Evolutionary conservation across 2,329 filamentous ascomycete species (phyloP), one percentile per base, ranked within the genome.

Genomic region (Neofusicoccum laricinum): DNA sequence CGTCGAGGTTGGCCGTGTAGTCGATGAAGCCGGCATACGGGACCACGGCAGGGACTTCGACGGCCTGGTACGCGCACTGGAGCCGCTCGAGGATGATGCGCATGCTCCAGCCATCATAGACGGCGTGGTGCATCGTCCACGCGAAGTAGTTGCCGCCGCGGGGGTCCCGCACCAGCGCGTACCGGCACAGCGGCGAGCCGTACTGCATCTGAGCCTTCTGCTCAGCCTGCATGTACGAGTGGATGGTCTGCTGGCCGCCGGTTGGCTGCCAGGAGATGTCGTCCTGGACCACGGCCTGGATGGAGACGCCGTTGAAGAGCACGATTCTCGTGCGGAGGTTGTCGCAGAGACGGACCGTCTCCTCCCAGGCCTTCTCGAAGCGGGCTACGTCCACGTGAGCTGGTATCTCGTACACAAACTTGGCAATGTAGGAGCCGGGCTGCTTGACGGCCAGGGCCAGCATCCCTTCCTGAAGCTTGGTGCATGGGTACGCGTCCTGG

Each of bases 401-500:
- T 11, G 71, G 71, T 21, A 79, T 67, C 3, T 68, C 67, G 19
- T 40, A 34, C 30, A 57, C 51, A 12, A 21, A 40, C 30, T 36
- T n/a, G 51, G 81, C 82, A 2, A 86, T 78, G 45, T 86, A 87
- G 0, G 82, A 80, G 50, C 83, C 83, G 38, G 78, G 77, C 30
- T 81, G 75, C 69, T 82, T 84, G 65, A 79, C 77, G 2, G 84
- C 82, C 4, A 86, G 70, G 1, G 83, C 82, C 75, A 86, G 81
- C 1, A 86, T 76, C 1, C 80, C 82, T 69, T 85, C 83, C 65
- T 87, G 84, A 1, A 85, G 73, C 0, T 83, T 80, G 0, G 83
- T 84, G 72, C 82, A 85, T 1, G 84, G 84, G 61, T 85, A 86
- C 0, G 84, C 71, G 64, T 86, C 84, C 53, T 84, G 80, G 19